Evolutionary conservation across 345 rosid genomes (phyloP), one percentile per base, ranked within the genome.

Genomic region (Citrus sp.): DNA sequence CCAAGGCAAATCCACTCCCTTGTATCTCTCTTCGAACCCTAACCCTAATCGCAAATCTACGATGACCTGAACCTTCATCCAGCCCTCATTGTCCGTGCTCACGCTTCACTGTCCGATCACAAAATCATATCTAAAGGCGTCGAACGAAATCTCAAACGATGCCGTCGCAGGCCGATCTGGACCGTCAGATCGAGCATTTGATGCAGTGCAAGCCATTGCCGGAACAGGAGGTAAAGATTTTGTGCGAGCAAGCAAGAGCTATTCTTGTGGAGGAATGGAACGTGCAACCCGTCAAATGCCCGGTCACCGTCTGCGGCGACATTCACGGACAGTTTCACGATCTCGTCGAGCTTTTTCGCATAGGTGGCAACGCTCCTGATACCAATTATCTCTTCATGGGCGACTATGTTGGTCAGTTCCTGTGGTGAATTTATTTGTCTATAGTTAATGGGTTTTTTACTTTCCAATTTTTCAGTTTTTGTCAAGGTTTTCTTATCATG

Each of bases 361-460:
- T 88, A 68, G 88, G 90, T 12, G 90, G 90, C 70, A 84, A 79
- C 64, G 85, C 87, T 14, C 90, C 87, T 16, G 89, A 88, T 66
- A 88, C 88, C 37, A 88, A 86, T 58, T 88, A 88, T 72, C 88
- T 88, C 69, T 88, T 86, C 83, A 88, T 88, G 90, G 90, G 90
- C 27, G 90, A 88, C 59, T 88, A 88, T 40, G 90, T 88, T 19
- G 89, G 88, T 88, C 68, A 58, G 87, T 85, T 51, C 22, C 56
- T 42, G 6, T 30, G 24, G 42, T 21, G 59, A 46, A 75, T 46
- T 28, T 75, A 9, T 62, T 25, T 32, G 32, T 10, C 40, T 19
- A 13, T 63, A 25, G 30, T 30, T 64, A 4, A 2, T 73, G 9
- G 56, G 6, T 51, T 16, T 51, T 51, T 51, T 4, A 51, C 56